Evolutionary conservation across 345 rosid species (phyloP), one percentile per base, ranked within the genome.

Genomic region (Ceriops tagal): DNA sequence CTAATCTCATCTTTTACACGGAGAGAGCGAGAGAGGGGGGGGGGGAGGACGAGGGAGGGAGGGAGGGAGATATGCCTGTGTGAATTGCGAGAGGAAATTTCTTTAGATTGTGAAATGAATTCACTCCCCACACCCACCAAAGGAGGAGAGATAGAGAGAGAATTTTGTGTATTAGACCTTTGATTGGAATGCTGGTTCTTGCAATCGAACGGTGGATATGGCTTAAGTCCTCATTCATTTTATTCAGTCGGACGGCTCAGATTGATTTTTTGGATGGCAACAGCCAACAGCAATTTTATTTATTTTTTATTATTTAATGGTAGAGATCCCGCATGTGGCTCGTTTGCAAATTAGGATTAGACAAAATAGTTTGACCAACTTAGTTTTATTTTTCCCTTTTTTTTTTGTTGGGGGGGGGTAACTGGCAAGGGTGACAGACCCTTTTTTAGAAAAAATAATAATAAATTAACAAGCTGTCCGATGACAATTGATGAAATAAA

Each of bases 1-100:
- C 60, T 64, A 65, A 65, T 73, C 69, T 68, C 67, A 34, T 55
- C 55, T 31, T 65, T 62, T 6, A n/a, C 26, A 21, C 20, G 30
- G 75, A 58, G 13, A 47, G 70, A 51, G 31, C 51, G 39, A 9
- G 47, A 39, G 46, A 15, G 2, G 37, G 24, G 18, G 53, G 15
- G 56, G 62, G 68, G 30, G 75, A n/a, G 53, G 30, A 2, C 30
- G 30, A 28, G 30, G 2, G 30, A 24, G 26, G 26, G 26, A 24
- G 1, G 26, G 18, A 13, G 64, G 8, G 18, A 30, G 21, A 3
- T 0, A 3, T 0, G 62, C 43, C 53, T 51, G 26, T 21, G 35
- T 55, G 37, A 53, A 31, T 31, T 28, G 58, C 46, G 5, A 30
- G 58, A 31, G 58, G 8, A 43, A 43, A 43, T 43, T 43, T 43